A percentile compares a stretch with the other conserved stretches of the same genome.
phyloP scores from a whole-genome alignment of 1,284 basidiomycete species.

The Trametes polyzona region DNA sequence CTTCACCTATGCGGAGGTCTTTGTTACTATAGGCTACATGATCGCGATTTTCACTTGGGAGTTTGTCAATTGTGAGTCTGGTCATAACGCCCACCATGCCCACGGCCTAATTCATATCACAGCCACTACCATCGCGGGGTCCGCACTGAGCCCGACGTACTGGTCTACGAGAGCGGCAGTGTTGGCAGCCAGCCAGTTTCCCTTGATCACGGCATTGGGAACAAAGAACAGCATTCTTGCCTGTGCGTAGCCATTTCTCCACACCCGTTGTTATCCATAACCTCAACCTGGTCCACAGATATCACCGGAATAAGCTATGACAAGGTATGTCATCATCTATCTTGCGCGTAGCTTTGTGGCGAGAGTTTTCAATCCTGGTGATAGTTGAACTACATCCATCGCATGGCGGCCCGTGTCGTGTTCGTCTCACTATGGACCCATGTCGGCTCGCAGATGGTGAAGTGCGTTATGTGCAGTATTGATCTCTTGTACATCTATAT shows the following conservation, averaged over 20 bases:
- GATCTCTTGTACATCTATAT: neutral
- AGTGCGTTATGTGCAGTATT: conserved; percentile 33
- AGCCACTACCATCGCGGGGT: conserved; percentile 43
- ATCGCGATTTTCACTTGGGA: conserved; percentile 50
- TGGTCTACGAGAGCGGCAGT: conserved; percentile 54
- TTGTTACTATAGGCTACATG: conserved; percentile 49
- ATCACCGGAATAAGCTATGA: conserved; percentile 63
- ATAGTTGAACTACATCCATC: conserved; percentile 55
- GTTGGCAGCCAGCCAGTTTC: conserved; percentile 58
- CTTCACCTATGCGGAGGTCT: conserved; percentile 50
- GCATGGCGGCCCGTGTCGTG: conserved; percentile 50
- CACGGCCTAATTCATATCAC: too few species aligned
- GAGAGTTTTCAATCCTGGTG: neutral
- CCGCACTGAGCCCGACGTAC: conserved; percentile 40
- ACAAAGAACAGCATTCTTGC: conserved; percentile 68
- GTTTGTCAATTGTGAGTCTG: conserved; percentile 50
- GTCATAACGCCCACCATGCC: too few species aligned
- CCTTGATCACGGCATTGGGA: conserved; percentile 63
- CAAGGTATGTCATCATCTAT: conserved; percentile 43
- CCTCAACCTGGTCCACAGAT: conserved; percentile 36
- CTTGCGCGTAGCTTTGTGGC: neutral
- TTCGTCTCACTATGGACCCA: conserved; percentile 55
- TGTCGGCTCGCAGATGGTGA: conserved; percentile 39
- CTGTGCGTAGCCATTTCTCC: conserved; percentile 40
- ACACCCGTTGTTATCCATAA: neutral